Percentiles rank a stretch among this genome's conserved stretches.
These are phyloP conservation scores for Lactarius psammicola DNA, from an alignment of 768 basidiomycete species.

Conservation along the genomic window DNA sequence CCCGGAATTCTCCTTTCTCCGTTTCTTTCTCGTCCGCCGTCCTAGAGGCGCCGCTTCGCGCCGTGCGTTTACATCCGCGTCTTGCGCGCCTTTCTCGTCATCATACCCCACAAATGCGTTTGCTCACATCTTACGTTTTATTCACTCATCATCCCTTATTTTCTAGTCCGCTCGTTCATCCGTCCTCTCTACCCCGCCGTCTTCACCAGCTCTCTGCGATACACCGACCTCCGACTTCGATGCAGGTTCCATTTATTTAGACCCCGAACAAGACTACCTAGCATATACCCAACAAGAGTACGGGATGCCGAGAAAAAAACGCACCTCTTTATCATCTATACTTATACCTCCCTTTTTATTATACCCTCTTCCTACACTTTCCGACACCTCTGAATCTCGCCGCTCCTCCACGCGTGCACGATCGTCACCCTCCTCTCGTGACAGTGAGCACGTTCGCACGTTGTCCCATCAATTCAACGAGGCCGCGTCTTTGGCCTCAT, in stretches of 20 bases:
- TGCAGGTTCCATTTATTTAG: conserved; percentile 1
- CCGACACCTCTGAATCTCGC: conserved; percentile 32
- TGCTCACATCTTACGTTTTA: neutral
- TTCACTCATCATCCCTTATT: conserved; percentile 7
- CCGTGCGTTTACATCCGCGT: neutral
- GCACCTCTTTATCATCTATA: conserved; percentile 53
- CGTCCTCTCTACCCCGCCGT: conserved; percentile 1
- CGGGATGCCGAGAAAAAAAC: conserved; percentile 51
- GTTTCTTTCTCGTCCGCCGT: neutral
- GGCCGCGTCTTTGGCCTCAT: conserved; percentile 16
- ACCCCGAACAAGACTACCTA: conserved; percentile 6
- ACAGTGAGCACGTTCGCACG: conserved; percentile 15
- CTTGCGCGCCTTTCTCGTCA: conserved; percentile 10
- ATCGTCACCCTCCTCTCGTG: conserved; percentile 27
- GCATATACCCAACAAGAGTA: conserved; percentile 11
- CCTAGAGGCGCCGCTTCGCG: neutral
- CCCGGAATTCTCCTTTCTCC: neutral
- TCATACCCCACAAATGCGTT: neutral
- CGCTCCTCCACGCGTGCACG: conserved; percentile 28
- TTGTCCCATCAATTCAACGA: conserved; percentile 7
- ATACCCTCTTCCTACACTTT: conserved; percentile 22
- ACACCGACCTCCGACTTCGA: conserved; percentile 12
- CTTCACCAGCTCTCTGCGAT: conserved; percentile 10
- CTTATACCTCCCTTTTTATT: conserved; percentile 49
- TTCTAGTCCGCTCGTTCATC: conserved; percentile 12